Evolutionary conservation across 2,329 filamentous ascomycete species (phyloP).

Genomic region (Fusarium virguliforme): DNA sequence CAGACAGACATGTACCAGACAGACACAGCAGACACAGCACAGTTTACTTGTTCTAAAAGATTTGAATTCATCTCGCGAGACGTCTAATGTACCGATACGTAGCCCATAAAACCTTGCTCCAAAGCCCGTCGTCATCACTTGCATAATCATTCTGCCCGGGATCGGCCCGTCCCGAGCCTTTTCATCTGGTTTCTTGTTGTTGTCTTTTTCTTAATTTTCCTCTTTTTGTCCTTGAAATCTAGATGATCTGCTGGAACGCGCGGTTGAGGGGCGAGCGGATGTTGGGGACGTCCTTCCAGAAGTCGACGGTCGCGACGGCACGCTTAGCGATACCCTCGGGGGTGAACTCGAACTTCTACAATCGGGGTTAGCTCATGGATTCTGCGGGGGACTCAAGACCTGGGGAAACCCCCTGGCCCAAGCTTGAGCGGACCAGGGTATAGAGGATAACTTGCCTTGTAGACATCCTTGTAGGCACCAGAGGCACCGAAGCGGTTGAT

Average conservation of each 20-base stretch:
- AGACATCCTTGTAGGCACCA: conserved; percentile 97
- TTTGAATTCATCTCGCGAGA: conserved; percentile 50
- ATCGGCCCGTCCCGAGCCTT: conserved; percentile 28
- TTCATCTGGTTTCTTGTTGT: conserved; percentile 31
- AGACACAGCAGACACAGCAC: conserved; percentile 21
- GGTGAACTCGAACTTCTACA: conserved; percentile 98
- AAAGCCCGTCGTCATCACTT: conserved; percentile 48
- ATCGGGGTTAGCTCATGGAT: conserved; percentile 56
- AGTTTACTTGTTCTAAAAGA: conserved; percentile 45
- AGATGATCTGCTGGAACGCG: conserved; percentile 97
- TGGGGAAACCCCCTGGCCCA: conserved; percentile 3
- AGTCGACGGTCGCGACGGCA: conserved; percentile 90
- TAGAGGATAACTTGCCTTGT: conserved; percentile 76
- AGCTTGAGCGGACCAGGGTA: conserved; percentile 20
- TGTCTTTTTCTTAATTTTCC: conserved; percentile 25
- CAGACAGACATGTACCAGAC: conserved; percentile 14
- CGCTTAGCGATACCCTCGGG: conserved; percentile 97
- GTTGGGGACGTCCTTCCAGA: conserved; percentile 95
- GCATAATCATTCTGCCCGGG: conserved; percentile 47
- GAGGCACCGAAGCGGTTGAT: conserved; percentile 99
- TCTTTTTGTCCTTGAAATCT: conserved; percentile 59
- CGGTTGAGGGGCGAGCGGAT: conserved; percentile 96
- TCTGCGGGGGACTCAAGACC: not conserved
- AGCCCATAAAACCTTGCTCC: conserved; percentile 48
- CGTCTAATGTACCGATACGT: conserved; percentile 47